Evolutionary conservation across 1,284 basidiomycete species (phyloP).

Genomic region (Sporisorium sorghi): DNA sequence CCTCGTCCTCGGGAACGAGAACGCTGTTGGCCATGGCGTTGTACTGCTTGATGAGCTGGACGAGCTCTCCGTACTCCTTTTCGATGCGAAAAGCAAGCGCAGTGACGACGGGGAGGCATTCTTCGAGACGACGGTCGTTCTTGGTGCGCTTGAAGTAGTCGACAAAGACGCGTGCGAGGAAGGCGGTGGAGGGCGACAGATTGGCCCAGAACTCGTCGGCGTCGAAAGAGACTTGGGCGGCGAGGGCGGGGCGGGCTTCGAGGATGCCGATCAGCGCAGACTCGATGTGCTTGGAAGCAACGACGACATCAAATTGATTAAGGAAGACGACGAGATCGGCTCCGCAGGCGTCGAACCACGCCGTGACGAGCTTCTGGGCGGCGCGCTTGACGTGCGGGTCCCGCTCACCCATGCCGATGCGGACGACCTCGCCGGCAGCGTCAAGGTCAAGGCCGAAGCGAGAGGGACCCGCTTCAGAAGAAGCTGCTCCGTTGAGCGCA

Average conservation of each 20-base stretch:
- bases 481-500: conserved; percentile 22
- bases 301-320: conserved; percentile 77
- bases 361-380: conserved; percentile 74
- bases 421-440: conserved; percentile 54
- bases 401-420: conserved; percentile 85
- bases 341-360: conserved; percentile 62
- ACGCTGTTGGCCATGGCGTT: conserved; percentile 30
- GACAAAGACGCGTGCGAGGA: conserved; percentile 85
- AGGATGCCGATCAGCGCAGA: conserved; percentile 78
- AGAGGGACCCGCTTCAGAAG: conserved; percentile 38
- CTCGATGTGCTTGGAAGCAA: conserved; percentile 75
- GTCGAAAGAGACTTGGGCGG: conserved; percentile 75
- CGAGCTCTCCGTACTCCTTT: conserved; percentile 71
- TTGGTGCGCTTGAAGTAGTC: conserved; percentile 78
- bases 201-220: conserved; percentile 81
- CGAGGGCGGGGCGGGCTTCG: conserved; percentile 74
- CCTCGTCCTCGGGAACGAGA: conserved; percentile 44
- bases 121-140: conserved; percentile 79
- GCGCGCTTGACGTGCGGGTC: conserved; percentile 85
- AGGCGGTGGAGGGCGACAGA: conserved; percentile 83
- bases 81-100: conserved; percentile 88
- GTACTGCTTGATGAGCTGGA: conserved; percentile 52
- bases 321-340: conserved; percentile 73
- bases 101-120: conserved; percentile 86
- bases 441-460: conserved; percentile 56